Base-by-base conservation (phyloP, 2,329 filamentous ascomycete species). In the Fusarium mangiferae region DNA sequence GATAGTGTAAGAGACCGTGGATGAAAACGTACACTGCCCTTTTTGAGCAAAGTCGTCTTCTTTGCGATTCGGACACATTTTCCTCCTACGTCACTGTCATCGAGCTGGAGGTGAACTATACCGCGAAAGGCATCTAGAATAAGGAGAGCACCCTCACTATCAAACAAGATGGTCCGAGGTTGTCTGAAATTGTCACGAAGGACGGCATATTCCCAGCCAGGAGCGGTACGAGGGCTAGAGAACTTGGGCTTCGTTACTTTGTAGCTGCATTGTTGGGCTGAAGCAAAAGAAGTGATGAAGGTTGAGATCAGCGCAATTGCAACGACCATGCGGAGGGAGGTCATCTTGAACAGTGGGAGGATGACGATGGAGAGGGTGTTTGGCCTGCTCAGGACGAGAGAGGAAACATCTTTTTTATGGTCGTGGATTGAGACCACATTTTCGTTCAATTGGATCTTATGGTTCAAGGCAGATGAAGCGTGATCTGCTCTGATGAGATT, bases 121-220 rank as follows among this genome's bases (percentile, higher is more conserved):
- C 87, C 86, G 5, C 75, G 78, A 13, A 83, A 82, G 3, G 80
- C 73, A 58, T 87, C 84, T 45, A 88, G 78, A 22, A 88, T 82
- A 6, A 89, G 79, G 20, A 89, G 79, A 7, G 81, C 83, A 9
- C 86, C 86, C 39, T 81, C 79, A 9, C 67, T 74, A 70, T 89
- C 87, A 62, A 88, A 85, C 10, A 83, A 75, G 56, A 89, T 82
- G 52, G 83, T 80, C 18, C 87, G 83, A 4, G 87, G 87, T 17
- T 79, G 81, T 9, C 75, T 81, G 54, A 87, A 76, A 22, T 82
- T 82, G 33, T 81, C 82, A 44, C 82, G 83, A 28, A 87, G 77
- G 6, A 88, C 80, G 66, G 84, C 82, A 22, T 83, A 84, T 11
- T 82, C 79, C 84, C 86, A 88, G 36, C 84, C 85, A 8, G 78